phyloP scores from a whole-genome alignment of 441 rosid genomes.

The Geranium incanum region DNA sequence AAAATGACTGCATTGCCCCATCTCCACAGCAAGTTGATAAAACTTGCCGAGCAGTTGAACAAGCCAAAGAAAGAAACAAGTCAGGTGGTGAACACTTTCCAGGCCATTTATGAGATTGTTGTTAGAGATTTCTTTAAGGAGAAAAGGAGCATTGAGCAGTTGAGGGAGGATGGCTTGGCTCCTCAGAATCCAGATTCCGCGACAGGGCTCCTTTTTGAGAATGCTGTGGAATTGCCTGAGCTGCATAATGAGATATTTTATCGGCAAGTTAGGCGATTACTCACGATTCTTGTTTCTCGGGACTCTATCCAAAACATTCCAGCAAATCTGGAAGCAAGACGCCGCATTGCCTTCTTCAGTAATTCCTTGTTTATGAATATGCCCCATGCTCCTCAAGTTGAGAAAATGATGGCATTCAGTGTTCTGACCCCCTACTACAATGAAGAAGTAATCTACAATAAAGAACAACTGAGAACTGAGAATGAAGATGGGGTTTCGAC shows the following conservation, averaged over 20 bases:
- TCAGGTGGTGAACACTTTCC: conserved; percentile 66
- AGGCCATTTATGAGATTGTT: conserved; percentile 69
- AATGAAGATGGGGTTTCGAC: conserved; percentile 89
- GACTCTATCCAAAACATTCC: conserved; percentile 76
- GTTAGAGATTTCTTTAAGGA: conserved; percentile 58
- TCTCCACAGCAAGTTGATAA: conserved; percentile 52
- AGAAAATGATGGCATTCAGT: conserved; percentile 62
- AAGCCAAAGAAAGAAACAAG: conserved; percentile 43
- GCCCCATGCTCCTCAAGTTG: conserved; percentile 95
- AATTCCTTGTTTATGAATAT: conserved; percentile 87
- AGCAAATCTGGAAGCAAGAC: conserved; percentile 78
- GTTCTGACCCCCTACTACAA: conserved; percentile 73
- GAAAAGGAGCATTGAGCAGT: conserved; percentile 47
- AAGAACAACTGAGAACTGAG: conserved; percentile 69
- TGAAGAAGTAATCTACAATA: conserved; percentile 77
- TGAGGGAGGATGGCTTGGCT: conserved; percentile 57
- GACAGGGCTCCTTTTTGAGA: conserved; percentile 48
- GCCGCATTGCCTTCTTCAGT: conserved; percentile 83
- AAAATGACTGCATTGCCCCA: conserved; percentile 52
- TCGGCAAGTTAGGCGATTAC: conserved; percentile 69
- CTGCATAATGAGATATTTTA: conserved; percentile 54
- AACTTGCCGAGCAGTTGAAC: conserved; percentile 48
- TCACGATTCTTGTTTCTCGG: conserved; percentile 66
- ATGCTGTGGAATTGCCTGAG: conserved; percentile 59
- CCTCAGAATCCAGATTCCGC: conserved; percentile 36